Evolutionary conservation across 192 early-diverging fungal species (phyloP).

Genomic region (Entomortierella lignicola): DNA sequence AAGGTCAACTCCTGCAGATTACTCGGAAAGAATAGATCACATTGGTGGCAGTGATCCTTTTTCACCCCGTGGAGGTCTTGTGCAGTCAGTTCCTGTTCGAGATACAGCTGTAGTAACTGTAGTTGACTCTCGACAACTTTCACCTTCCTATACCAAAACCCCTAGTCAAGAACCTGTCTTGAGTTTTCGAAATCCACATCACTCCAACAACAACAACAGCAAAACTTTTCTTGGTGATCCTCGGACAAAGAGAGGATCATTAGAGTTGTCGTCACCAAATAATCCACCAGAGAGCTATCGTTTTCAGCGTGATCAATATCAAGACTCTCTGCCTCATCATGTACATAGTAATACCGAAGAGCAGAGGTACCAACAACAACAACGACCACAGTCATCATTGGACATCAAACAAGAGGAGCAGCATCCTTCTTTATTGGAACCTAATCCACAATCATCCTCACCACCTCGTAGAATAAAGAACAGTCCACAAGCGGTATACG

Average conservation of each 20-base stretch:
- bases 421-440: no score
- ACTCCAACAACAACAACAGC: not conserved
- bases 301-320: no score
- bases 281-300: not conserved
- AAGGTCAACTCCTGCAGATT: not conserved
- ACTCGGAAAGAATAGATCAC: not conserved
- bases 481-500: no score
- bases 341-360: no score
- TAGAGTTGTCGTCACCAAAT: not conserved
- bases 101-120: no score
- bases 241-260: not conserved
- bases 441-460: no score
- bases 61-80: conserved; percentile 16
- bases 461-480: no score
- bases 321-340: not conserved
- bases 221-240: no score
- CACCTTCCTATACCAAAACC: not conserved
- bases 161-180: not conserved
- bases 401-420: no score
- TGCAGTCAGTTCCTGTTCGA: no score
- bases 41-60: not conserved
- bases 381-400: no score
- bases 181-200: not conserved
- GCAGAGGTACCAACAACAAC: no score
- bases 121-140: not conserved